These are phyloP conservation scores for Vanderwaltozyma yarrowii DNA, from an alignment of 805 yeast species.

Conservation along the genomic window DNA sequence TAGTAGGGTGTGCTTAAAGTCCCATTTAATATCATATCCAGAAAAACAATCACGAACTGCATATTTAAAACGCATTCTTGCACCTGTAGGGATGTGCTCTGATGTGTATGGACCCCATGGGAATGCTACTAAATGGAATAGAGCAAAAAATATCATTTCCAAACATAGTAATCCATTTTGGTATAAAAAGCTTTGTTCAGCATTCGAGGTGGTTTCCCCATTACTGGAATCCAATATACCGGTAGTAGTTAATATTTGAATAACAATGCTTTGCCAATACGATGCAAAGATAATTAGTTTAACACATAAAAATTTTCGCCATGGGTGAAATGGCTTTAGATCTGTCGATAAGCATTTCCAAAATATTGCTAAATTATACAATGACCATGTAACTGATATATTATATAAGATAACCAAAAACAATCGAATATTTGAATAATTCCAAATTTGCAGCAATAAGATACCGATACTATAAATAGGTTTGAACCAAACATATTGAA, in stretches of 20 bases:
- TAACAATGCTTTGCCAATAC: conserved; percentile 85
- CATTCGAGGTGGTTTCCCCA: conserved; percentile 25
- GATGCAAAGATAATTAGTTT: conserved; percentile 92
- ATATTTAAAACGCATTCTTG: conserved; percentile 45
- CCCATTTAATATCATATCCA: conserved; percentile 65
- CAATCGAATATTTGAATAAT: conserved; percentile 40
- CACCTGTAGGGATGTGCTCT: conserved; percentile 53
- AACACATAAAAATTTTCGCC: conserved; percentile 88
- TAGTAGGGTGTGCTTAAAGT: conserved; percentile 56
- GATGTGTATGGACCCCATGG: conserved; percentile 63
- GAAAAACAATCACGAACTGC: conserved; percentile 77
- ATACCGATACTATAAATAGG: conserved; percentile 62
- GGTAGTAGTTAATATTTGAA: conserved; percentile 42
- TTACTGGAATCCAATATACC: conserved; percentile 28
- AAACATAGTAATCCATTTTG: conserved; percentile 74
- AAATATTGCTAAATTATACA: conserved; percentile 78
- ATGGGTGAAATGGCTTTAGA: conserved; percentile 69
- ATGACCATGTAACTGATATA: conserved; percentile 65
- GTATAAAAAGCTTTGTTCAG: conserved; percentile 42
- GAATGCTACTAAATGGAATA: conserved; percentile 84
- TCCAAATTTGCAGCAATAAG: conserved; percentile 36
- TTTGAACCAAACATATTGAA: conserved; percentile 93
- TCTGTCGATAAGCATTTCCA: conserved; percentile 86
- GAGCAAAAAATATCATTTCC: conserved; percentile 77
- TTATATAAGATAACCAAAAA: conserved; percentile 56